These are phyloP conservation scores for Amphicarpaea edgeworthii DNA, from an alignment of 306 rosid species.

Conservation along the genomic window DNA sequence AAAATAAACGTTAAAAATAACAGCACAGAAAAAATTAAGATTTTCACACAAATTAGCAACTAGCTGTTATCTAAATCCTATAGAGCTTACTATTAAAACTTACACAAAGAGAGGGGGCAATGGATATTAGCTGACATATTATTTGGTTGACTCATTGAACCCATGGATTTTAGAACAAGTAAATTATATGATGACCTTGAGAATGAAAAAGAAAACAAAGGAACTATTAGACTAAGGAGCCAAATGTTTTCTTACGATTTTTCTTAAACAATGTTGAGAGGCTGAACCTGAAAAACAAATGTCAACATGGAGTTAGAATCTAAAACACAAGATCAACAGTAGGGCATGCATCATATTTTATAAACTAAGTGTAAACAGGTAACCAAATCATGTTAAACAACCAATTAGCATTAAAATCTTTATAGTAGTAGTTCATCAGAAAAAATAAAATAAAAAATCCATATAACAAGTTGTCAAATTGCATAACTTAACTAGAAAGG, in stretches of 20 bases:
- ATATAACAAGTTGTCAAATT: constrained; percentile 5
- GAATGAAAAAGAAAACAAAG: constrained; percentile 33
- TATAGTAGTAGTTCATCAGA: constrained; percentile 1
- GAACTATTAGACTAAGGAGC: constrained; percentile 36
- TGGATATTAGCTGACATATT: background rate
- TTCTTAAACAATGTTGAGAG: constrained; percentile 92
- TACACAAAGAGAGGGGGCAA: constrained; percentile 11
- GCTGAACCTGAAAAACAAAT: constrained; percentile 87
- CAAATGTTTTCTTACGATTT: constrained; percentile 73
- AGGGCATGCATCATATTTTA: constrained; percentile 31
- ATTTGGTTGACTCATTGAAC: constrained; percentile 16
- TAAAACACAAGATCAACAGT: constrained; percentile 23
- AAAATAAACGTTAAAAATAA: background rate
- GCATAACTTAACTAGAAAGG: constrained; percentile 18
- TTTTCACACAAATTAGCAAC: background rate
- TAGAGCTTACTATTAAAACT: background rate
- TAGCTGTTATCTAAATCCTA: background rate
- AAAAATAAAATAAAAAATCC: background rate
- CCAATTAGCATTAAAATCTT: constrained; percentile 4
- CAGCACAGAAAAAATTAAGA: background rate
- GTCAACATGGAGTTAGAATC: constrained; percentile 50
- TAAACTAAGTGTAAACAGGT: constrained; percentile 9
- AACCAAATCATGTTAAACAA: constrained; percentile 15
- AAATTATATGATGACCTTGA: constrained; percentile 35
- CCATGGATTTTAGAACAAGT: constrained; percentile 3